Evolutionary conservation across 306 rosid species (phyloP), one percentile per base, ranked within the genome.

Genomic region (Cicer judaicum): DNA sequence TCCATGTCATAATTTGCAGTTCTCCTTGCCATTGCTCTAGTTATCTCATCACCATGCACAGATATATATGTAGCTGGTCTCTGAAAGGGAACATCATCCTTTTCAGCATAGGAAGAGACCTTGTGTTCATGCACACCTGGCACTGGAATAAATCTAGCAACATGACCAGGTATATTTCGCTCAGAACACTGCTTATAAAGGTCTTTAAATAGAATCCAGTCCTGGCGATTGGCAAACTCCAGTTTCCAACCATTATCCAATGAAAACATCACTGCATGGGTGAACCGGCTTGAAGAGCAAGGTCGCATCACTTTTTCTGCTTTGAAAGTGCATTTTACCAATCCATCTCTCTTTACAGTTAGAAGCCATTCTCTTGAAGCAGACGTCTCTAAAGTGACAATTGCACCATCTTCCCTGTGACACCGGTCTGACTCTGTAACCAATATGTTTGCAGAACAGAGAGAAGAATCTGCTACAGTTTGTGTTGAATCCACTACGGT

Each of bases 1-100:
- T 93, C 98, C 93, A 93, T 82, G 84, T 93, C 98, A 80, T 93
- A 93, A 63, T 70, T 91, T 4, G 97, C 87, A 0, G 84, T 77
- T 66, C 43, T 78, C 85, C 78, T 91, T 9, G 87, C 55, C 88
- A 88, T 60, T n/a, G 89, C 90, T 84, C 97, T 86, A 14, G 82
- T 83, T 73, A 93, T 21, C 85, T 93, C 98, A 68, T 93, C 89
- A 2, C 76, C 86, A 44, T 78, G 71, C 38, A 53, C 39, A 10
- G 89, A 87, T 64, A 93, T 93, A 81, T 91, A 93, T 2, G 74
- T 57, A 67, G 85, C 85, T 16, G 97, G 92, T 68, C 92, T 84
- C 52, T 44, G 64, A 65, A 88, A 91, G 29, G 64, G 47, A 62
- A 63, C 15, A 49, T 40, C 12, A 5, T 73, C 78, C 68, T 64